A percentile compares a stretch with the other conserved stretches of the same genome.
phyloP scores from a whole-genome alignment of 768 basidiomycete species.

The Tylopilus sp. region DNA sequence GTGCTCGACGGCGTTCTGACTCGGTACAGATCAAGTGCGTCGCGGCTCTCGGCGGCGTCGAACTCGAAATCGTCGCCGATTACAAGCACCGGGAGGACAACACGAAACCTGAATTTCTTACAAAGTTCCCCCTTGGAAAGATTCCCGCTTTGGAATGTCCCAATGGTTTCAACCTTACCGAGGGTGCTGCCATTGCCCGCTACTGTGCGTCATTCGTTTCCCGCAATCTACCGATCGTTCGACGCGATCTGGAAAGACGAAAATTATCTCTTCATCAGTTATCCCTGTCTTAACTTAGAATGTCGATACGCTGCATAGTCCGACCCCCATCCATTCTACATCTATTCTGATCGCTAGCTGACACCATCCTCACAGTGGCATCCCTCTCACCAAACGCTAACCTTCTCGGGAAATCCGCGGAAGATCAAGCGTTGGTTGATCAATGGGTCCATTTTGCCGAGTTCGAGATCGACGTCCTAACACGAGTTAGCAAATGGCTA shows the following conservation, averaged over 20 bases:
- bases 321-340: conserved; percentile 5
- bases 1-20: not conserved
- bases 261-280: conserved; percentile 47
- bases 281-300: conserved; percentile 64
- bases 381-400: conserved; percentile 70
- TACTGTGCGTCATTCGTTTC: conserved; percentile 67
- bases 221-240: conserved; percentile 8
- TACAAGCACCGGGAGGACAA: conserved; percentile 67
- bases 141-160: conserved; percentile 77
- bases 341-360: conserved; percentile 13
- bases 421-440: conserved; percentile 74
- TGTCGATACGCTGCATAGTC: conserved; percentile 47
- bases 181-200: conserved; percentile 76
- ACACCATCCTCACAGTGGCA: conserved; percentile 54
- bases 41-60: conserved; percentile 58
- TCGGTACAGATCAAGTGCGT: conserved; percentile 46
- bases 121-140: conserved; percentile 80
- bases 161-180: conserved; percentile 78
- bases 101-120: conserved; percentile 63
- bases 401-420: conserved; percentile 61
- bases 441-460: conserved; percentile 84
- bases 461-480: conserved; percentile 49
- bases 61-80: conserved; percentile 47
- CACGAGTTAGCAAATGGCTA: conserved; percentile 40
- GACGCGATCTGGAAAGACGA: conserved; percentile 24